Evolutionary conservation across 805 yeast species (phyloP).

Genomic region (Spathaspora sp.): DNA sequence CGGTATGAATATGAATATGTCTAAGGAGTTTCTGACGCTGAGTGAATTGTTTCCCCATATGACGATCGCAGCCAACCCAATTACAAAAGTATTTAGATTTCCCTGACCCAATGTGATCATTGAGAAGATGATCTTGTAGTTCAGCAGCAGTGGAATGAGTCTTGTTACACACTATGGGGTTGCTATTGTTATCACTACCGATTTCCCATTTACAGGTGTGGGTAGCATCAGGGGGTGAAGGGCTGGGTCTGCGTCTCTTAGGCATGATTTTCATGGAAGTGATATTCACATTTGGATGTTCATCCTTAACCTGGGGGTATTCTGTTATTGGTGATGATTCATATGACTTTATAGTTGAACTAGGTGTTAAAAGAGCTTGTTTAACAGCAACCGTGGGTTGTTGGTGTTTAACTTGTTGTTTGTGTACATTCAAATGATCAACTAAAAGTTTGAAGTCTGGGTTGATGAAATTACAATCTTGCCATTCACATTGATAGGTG

Average conservation of each 20-base stretch:
- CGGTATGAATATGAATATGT: slow-evolving; percentile 86
- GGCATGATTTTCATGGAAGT: slow-evolving; percentile 32
- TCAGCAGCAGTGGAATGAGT: slow-evolving; percentile 52
- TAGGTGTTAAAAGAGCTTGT: slow-evolving; percentile 10
- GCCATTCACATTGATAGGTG: slow-evolving; percentile 67
- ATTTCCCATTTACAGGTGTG: slow-evolving; percentile 46
- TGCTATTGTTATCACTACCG: slow-evolving; percentile 24
- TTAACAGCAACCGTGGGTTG: background rate
- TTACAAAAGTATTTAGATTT: slow-evolving; percentile 63
- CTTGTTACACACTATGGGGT: slow-evolving; percentile 44
- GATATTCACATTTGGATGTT: slow-evolving; percentile 20
- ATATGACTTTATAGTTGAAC: slow-evolving; percentile 5
- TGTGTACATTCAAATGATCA: slow-evolving; percentile 46
- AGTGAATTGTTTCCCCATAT: slow-evolving; percentile 52
- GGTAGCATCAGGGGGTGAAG: slow-evolving; percentile 17
- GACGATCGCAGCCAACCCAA: slow-evolving; percentile 78
- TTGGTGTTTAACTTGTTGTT: slow-evolving; percentile 4
- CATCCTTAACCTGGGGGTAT: background rate
- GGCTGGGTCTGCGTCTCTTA: slow-evolving; percentile 10
- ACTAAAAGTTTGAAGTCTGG: slow-evolving; percentile 51
- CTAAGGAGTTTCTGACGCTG: slow-evolving; percentile 86
- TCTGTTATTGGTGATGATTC: slow-evolving; percentile 9
- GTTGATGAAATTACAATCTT: slow-evolving; percentile 59
- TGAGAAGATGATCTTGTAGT: slow-evolving; percentile 67
- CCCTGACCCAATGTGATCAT: slow-evolving; percentile 71